Base-by-base conservation (phyloP, 345 rosid genomes). In the Moricandia moricandioides region DNA sequence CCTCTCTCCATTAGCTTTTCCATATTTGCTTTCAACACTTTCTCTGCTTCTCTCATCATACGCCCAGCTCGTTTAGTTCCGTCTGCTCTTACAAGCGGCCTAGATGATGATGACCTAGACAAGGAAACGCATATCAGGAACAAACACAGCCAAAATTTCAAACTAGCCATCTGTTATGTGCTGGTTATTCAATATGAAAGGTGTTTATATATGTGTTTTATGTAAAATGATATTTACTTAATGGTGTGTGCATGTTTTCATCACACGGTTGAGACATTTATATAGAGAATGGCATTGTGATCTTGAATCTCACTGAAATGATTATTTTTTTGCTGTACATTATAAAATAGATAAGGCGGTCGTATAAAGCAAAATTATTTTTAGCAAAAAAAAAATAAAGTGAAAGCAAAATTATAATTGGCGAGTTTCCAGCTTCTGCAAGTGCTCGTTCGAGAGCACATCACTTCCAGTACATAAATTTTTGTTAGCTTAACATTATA, bases 1-100 rank as follows among this genome's bases (percentile, higher is more conserved):
- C 70, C 80, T 62, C n/a, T 77, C 40, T 85, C 87, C 47, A 52
- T 56, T 24, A 83, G 82, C 72, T 85, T 84, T 17, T 34, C 17
- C 29, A 84, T 69, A 73, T 85, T 88, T 24, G 77, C 82, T 39
- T 79, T 75, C 80, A 85, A 70, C 61, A 80, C 84, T 72, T 83
- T 65, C 65, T 74, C 79, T 11, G 85, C 85, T 49, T 70, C 82
- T 76, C 82, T 84, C 67, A 82, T 83, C 77, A 83, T 61, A 62
- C 79, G 75, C 2, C 73, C 79, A n/a, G n/a, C n/a, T 45, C 57
- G 79, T 43, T 54, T 72, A 6, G 3, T 27, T 37, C 27, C 62
- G 18, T 47, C 35, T 64, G 67, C 63, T 35, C 66, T 61, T 37
- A 12, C 14, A 11, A 60, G 65, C 4, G 67, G 65, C 1, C 87